Conservation (phyloP, 1,284 basidiomycete species). For the Ganoderma boninense region DNA sequence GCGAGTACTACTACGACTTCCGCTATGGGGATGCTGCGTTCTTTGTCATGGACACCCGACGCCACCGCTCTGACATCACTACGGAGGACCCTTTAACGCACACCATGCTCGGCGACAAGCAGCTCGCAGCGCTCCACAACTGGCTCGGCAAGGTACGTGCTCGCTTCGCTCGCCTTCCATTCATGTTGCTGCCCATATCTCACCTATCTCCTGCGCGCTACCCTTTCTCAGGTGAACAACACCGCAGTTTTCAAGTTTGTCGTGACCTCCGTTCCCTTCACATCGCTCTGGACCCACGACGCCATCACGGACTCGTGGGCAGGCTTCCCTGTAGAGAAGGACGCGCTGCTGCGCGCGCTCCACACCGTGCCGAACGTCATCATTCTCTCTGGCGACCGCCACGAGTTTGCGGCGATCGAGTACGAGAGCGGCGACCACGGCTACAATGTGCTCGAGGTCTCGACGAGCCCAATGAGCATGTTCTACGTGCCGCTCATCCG, state of each 20-base stretch:
- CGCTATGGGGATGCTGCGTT: slow-evolving; percentile 76
- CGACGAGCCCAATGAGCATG: slow-evolving; percentile 76
- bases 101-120: slow-evolving; percentile 80
- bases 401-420: slow-evolving; percentile 83
- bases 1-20: slow-evolving; percentile 72
- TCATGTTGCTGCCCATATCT: not conserved
- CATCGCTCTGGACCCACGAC: slow-evolving; percentile 78
- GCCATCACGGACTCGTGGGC: slow-evolving; percentile 79
- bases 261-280: slow-evolving; percentile 81
- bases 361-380: slow-evolving; percentile 79
- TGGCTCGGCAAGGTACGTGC: slow-evolving; percentile 67
- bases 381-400: slow-evolving; percentile 76
- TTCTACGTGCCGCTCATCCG: slow-evolving; percentile 72
- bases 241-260: slow-evolving; percentile 88
- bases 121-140: slow-evolving; percentile 68
- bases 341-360: slow-evolving; percentile 61
- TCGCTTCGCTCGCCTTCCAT: not conserved
- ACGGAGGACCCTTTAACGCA: slow-evolving; percentile 50
- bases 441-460: slow-evolving; percentile 58
- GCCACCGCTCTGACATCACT: slow-evolving; percentile 62
- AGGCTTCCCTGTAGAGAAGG: slow-evolving; percentile 71
- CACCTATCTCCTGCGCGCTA: not conserved
- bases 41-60: slow-evolving; percentile 83
- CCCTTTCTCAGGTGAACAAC: slow-evolving; percentile 61
- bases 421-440: slow-evolving; percentile 54